Conservation (phyloP, 139 green algal genomes). For the Coelastrella sp. region DNA sequence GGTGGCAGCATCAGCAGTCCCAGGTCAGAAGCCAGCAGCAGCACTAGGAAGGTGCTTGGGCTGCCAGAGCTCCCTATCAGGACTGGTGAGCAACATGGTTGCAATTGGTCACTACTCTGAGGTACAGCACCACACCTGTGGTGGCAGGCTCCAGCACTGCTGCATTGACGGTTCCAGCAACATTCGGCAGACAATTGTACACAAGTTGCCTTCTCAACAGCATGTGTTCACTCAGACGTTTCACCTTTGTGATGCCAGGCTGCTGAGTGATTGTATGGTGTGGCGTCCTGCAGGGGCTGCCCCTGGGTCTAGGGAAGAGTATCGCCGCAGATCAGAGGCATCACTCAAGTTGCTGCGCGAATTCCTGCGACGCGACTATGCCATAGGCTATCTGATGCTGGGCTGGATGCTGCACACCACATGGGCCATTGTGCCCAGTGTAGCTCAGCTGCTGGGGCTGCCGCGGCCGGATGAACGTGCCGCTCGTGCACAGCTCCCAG, state of each 20-base stretch:
- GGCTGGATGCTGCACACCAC: conserved; percentile 34
- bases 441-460: conserved; percentile 39
- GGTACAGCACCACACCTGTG: neutral
- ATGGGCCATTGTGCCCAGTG: conserved; percentile 29
- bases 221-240: too few relatives aligned
- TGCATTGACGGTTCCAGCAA: too few relatives aligned
- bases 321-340: neutral
- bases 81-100: neutral
- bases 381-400: conserved; percentile 44
- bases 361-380: conserved; percentile 41
- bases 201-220: too few relatives aligned
- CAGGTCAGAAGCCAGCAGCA: neutral
- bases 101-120: neutral
- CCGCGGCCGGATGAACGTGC: conserved; percentile 7
- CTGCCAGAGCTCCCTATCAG: conserved; percentile 3
- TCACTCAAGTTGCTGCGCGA: conserved; percentile 35
- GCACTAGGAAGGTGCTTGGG: conserved; percentile 8
- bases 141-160: neutral
- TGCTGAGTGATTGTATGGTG: neutral
- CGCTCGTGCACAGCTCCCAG: conserved; percentile 21
- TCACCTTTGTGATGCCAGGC: too few relatives aligned
- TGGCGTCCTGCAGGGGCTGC: neutral
- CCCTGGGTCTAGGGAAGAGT: neutral
- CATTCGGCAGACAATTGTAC: too few relatives aligned
- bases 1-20: neutral